Evolutionary conservation across 2,329 filamentous ascomycete species (phyloP).

Genomic region (Stachybotrys elegans): DNA sequence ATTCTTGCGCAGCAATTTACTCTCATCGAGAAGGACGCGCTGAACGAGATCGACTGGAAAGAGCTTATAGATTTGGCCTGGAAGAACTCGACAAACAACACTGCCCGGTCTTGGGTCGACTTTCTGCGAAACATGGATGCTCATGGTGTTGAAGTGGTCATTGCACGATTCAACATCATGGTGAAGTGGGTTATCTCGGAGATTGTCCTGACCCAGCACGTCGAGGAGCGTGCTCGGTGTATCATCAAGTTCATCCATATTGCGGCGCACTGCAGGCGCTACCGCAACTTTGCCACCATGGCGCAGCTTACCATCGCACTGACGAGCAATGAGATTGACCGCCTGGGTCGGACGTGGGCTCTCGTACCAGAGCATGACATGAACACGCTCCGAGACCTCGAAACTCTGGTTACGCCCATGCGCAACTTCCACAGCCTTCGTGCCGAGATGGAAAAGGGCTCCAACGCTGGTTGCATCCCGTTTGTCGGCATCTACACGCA

Average conservation of each 20-base stretch:
- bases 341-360: slow-evolving; percentile 66
- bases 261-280: slow-evolving; percentile 66
- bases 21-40: slow-evolving; percentile 77
- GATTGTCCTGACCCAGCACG: slow-evolving; percentile 65
- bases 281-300: slow-evolving; percentile 80
- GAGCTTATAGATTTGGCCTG: slow-evolving; percentile 79
- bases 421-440: slow-evolving; percentile 74
- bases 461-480: slow-evolving; percentile 71
- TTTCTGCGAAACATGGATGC: slow-evolving; percentile 70
- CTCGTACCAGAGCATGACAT: slow-evolving; percentile 62
- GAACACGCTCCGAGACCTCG: slow-evolving; percentile 62
- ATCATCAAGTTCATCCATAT: slow-evolving; percentile 82
- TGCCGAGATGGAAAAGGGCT: slow-evolving; percentile 69
- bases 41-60: slow-evolving; percentile 85
- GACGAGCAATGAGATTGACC: slow-evolving; percentile 65
- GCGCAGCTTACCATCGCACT: slow-evolving; percentile 76
- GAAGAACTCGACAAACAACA: slow-evolving; percentile 62
- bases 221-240: slow-evolving; percentile 69
- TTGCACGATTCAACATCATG: slow-evolving; percentile 82
- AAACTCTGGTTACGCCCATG: slow-evolving; percentile 68
- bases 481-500: slow-evolving; percentile 83
- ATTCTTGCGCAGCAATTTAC: slow-evolving; percentile 78
- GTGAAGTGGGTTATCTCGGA: slow-evolving; percentile 84
- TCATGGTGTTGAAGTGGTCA: slow-evolving; percentile 74
- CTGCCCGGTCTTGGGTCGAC: slow-evolving; percentile 74